Percentiles rank a stretch among this genome's conserved stretches.
Evolutionary conservation across 139 green algal genomes (phyloP).

Genomic region (Micractinium conductrix): DNA sequence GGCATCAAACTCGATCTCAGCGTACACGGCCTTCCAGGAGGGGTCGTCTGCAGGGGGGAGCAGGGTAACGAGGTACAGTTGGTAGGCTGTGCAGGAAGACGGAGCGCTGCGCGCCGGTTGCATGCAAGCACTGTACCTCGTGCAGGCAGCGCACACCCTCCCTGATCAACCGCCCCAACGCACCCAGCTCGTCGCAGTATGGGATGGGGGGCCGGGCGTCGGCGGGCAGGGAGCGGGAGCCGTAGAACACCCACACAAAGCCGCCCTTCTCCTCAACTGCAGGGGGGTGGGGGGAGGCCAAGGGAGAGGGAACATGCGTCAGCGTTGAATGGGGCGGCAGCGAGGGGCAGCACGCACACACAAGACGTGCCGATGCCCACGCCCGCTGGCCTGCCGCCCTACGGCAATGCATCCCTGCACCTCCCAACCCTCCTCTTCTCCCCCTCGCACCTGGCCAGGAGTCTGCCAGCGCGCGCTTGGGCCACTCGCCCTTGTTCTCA

Average conservation of each 20-base stretch:
- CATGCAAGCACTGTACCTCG: not conserved
- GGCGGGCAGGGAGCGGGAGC: conserved; percentile 58
- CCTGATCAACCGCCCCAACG: not conserved
- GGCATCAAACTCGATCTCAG: conserved; percentile 64
- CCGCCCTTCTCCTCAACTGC: conserved; percentile 75
- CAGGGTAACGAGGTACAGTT: not conserved
- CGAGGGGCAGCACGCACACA: too few relatives aligned
- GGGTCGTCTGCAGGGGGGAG: conserved; percentile 59
- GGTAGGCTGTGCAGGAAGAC: not conserved
- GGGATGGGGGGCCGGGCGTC: conserved; percentile 83
- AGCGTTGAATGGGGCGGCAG: not conserved
- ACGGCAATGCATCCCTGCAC: too few relatives aligned
- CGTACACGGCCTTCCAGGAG: conserved; percentile 76
- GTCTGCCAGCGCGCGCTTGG: conserved; percentile 61
- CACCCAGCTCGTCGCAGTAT: conserved; percentile 68
- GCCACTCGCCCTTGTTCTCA: conserved; percentile 57
- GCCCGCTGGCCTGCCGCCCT: too few relatives aligned
- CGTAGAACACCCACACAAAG: conserved; percentile 90
- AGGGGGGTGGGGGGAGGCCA: not conserved
- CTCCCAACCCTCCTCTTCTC: too few relatives aligned
- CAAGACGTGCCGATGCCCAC: too few relatives aligned
- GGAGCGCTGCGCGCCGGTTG: too few relatives aligned
- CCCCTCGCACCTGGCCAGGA: too few relatives aligned
- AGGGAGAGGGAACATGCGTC: not conserved
- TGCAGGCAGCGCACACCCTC: not conserved